These are phyloP conservation scores for Cyberlindnera sargentensis DNA, from an alignment of 805 yeast genomes.

Conservation along the genomic window DNA sequence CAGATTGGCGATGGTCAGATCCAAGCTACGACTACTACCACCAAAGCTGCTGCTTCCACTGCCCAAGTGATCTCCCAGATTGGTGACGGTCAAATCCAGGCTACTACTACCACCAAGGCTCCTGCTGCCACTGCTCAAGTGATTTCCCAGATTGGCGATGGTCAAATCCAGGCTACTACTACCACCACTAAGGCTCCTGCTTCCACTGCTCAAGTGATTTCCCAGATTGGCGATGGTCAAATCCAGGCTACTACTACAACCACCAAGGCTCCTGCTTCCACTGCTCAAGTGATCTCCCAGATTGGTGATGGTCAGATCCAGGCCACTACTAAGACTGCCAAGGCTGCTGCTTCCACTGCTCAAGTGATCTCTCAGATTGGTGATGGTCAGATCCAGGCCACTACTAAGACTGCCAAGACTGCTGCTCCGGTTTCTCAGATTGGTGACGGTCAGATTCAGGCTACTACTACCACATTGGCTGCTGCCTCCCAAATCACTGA, in stretches of 20 bases:
- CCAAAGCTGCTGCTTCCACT: constrained; percentile 26
- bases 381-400: constrained; percentile 29
- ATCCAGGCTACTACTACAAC: constrained; percentile 21
- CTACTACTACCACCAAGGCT: constrained; percentile 9
- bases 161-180: constrained; percentile 49
- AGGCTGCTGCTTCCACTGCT: constrained; percentile 22
- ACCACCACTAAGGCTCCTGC: constrained; percentile 22
- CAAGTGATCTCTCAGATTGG: constrained; percentile 21
- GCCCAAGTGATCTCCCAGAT: constrained; percentile 32
- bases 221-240: constrained; percentile 43
- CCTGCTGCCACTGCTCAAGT: constrained; percentile 25
- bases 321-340: constrained; percentile 22
- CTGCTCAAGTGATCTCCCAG: constrained; percentile 18
- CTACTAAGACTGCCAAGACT: constrained; percentile 22
- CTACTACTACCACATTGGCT: constrained; percentile 26
- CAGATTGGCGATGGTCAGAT: constrained; percentile 57
- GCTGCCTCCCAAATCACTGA: constrained; percentile 23
- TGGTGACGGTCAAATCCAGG: constrained; percentile 38
- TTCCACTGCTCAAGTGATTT: constrained; percentile 26
- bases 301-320: constrained; percentile 20
- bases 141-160: constrained; percentile 32
- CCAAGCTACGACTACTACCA: constrained; percentile 36
- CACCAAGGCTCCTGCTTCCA: constrained; percentile 24
- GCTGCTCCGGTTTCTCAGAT: constrained; percentile 38
- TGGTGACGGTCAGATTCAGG: constrained; percentile 54